Evolutionary conservation across 1,284 basidiomycete species (phyloP), one percentile per base, ranked within the genome.

Genomic region (Irpex sp.): DNA sequence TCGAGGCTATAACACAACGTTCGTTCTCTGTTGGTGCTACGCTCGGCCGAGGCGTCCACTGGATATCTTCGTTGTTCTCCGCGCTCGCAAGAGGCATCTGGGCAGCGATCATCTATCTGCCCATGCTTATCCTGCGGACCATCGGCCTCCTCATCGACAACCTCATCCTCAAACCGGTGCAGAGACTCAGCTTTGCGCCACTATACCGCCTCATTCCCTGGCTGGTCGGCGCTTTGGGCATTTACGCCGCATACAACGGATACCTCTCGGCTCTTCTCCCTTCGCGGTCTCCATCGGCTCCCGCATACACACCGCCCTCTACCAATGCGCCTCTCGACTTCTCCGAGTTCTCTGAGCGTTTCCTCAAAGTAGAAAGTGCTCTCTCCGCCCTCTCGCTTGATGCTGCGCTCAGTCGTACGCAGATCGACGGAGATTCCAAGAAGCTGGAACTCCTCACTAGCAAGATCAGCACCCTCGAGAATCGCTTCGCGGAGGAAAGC

Each of bases 311-410:
- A 13, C 74, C 83, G 7, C 88, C 92, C 0, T 79, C 83, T 7
- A 70, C 83, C 5, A 70, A 80, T 4, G 89, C 90, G 5, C 85
- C 88, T 1, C 80, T 81, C 9, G 84, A 90, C 68, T 78, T 94
- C 56, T 83, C 86, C 4, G 92, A 92, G 65, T 78, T 95, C 19
- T 79, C 88, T 2, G 78, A 80, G 0, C 86, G 94, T 8, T 77
- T 96, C 3, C 80, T 83, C 62, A 78, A 79, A 51, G 79, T 93
- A 33, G 92, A 94, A 74, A 79, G 75, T 50, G 83, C 82, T 1
- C 74, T 93, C 1, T 82, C 84, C 9, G 79, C 80, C 15, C 74
- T 92, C 7, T 82, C 85, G 1, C 66, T 77, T 7, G 86, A 89
- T 57, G 74, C 77, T 8, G 80, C 88, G 64, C 80, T 79, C 57